phyloP scores from a whole-genome alignment of 345 rosid species.

The Isatis tinctoria region DNA sequence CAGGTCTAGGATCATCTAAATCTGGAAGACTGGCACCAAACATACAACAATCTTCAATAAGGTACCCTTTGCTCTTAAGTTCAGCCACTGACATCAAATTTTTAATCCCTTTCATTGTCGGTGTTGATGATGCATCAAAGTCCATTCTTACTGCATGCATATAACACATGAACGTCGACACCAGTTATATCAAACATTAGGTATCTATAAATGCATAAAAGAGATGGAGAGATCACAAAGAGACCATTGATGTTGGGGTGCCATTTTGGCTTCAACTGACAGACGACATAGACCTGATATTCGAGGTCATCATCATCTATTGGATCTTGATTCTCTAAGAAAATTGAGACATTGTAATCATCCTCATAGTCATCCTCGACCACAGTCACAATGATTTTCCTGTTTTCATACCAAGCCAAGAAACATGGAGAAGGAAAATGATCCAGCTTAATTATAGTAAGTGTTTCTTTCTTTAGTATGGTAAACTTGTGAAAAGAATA shows the following conservation, averaged over 20 bases:
- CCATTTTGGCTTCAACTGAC: not conserved
- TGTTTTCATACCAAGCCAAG: not conserved
- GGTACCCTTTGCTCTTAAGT: constrained; percentile 7
- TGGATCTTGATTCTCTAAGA: constrained; percentile 11
- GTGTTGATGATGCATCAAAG: not conserved
- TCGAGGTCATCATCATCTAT: not conserved
- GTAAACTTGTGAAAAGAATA: not conserved
- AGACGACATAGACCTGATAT: constrained; percentile 10
- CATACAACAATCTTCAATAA: constrained; percentile 21
- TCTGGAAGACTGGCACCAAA: constrained; percentile 15
- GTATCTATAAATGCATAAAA: not conserved
- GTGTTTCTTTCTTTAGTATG: not conserved
- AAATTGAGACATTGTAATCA: not conserved
- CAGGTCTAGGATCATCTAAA: not conserved
- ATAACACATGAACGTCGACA: not conserved
- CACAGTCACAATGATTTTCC: constrained; percentile 3
- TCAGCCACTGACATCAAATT: not conserved
- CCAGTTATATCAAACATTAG: not conserved
- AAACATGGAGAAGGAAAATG: not conserved
- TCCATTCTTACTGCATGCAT: not conserved
- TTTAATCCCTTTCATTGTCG: not conserved
- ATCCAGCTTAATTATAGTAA: not conserved
- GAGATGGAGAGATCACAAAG: not conserved
- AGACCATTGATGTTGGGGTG: not conserved
- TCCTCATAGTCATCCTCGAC: not conserved